Evolutionary conservation across 208 protist genomes (phyloP).

Genomic region (Trichomonas tenax): DNA sequence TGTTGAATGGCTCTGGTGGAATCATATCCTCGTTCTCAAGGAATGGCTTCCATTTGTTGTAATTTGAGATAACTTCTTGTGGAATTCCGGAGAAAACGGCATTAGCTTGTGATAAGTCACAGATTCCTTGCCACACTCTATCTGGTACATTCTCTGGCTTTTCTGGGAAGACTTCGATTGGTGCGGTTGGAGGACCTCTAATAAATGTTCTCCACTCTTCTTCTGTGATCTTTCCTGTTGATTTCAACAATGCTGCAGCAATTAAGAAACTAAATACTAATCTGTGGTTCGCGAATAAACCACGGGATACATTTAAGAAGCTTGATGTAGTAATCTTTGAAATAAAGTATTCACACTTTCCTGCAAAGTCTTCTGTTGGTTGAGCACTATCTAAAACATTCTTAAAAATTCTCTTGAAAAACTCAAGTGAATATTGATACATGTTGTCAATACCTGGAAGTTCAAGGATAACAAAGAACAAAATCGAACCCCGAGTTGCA

Average conservation of each 20-base stretch:
- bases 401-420: slow-evolving; percentile 79
- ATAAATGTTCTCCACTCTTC: slow-evolving; percentile 46
- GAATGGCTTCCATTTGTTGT: not conserved
- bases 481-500: slow-evolving; percentile 67
- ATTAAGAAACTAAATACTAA: slow-evolving; percentile 75
- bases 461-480: slow-evolving; percentile 75
- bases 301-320: slow-evolving; percentile 82
- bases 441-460: slow-evolving; percentile 43
- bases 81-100: not conserved
- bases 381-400: slow-evolving; percentile 57
- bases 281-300: slow-evolving; percentile 92
- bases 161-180: not conserved
- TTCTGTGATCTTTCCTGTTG: slow-evolving; percentile 35
- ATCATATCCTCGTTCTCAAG: not conserved
- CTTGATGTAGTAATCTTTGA: slow-evolving; percentile 60
- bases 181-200: slow-evolving; percentile 21
- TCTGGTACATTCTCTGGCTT: not conserved
- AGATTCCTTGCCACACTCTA: not conserved
- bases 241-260: slow-evolving; percentile 57
- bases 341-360: slow-evolving; percentile 62
- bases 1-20: not conserved
- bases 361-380: slow-evolving; percentile 52
- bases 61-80: not conserved
- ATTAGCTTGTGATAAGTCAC: not conserved
- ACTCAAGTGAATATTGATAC: slow-evolving; percentile 83